Evolutionary conservation across 202 grass and related monocot genomes (phyloP).

Genomic region (Cymbopogon flexuosus): DNA sequence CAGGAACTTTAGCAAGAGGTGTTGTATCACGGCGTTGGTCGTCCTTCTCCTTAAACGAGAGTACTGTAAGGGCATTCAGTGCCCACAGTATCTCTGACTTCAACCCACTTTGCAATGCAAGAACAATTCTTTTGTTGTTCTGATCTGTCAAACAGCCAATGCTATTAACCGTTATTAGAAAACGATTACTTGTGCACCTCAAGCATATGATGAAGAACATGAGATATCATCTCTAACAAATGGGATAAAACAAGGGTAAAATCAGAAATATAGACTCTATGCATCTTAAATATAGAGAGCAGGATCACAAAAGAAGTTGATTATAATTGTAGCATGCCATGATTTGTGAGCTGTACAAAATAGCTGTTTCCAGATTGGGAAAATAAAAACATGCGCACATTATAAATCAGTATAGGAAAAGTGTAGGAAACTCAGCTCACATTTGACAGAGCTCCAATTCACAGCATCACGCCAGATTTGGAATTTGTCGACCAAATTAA

Average conservation of each 20-base stretch:
- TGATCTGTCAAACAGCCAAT: conserved; percentile 57
- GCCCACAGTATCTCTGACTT: conserved; percentile 97
- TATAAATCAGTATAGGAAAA: not conserved
- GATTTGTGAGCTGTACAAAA: not conserved
- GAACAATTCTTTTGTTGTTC: conserved; percentile 95
- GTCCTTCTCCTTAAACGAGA: conserved; percentile 99
- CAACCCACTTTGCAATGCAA: conserved; percentile 92
- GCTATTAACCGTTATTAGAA: not conserved
- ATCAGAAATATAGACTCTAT: conserved; percentile 4
- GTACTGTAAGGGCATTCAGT: conserved; percentile 73
- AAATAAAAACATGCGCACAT: conserved; percentile 16
- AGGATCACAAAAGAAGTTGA: not conserved
- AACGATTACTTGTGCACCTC: conserved; percentile 2
- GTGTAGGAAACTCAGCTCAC: not conserved
- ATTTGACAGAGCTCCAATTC: not conserved
- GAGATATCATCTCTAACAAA: conserved; percentile 10
- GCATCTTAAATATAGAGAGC: not conserved
- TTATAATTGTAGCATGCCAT: not conserved
- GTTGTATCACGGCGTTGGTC: conserved; percentile 75
- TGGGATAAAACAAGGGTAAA: conserved; percentile 9
- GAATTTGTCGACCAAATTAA: not conserved
- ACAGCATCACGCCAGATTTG: not conserved
- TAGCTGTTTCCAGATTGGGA: not conserved
- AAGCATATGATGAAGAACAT: conserved; percentile 12
- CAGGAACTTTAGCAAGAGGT: conserved; percentile 84